Conservation (phyloP, 164 flowering plant genomes). For the Sextonia rubra region DNA sequence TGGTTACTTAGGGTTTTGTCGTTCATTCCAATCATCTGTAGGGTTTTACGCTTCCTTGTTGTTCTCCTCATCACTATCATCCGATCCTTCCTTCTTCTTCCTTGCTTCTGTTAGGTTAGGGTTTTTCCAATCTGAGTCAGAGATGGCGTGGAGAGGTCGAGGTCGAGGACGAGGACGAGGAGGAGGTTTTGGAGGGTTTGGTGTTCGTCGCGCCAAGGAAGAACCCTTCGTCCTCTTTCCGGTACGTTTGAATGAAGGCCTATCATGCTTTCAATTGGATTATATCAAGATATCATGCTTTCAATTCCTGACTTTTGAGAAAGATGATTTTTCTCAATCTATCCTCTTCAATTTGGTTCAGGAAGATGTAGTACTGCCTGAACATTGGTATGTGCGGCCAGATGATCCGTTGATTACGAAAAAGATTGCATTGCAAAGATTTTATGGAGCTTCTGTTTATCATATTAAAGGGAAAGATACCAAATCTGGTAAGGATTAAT, state of each 20-base stretch:
- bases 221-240: constrained; percentile 14
- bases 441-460: constrained; percentile 34
- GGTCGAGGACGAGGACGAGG: constrained; percentile 15
- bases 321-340: not conserved
- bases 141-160: constrained; percentile 13
- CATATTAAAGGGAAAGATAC: constrained; percentile 21
- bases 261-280: not conserved
- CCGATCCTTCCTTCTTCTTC: no score
- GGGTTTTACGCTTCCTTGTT: no score
- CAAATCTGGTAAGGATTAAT: constrained; percentile 21
- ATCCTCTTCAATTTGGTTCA: constrained; percentile 1
- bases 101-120: not conserved
- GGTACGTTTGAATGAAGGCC: not conserved
- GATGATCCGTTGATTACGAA: constrained; percentile 18
- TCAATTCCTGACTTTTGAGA: not conserved
- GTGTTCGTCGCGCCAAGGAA: not conserved
- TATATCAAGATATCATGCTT: not conserved
- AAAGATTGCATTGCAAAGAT: constrained; percentile 24
- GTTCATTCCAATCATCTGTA: not conserved
- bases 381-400: constrained; percentile 3
- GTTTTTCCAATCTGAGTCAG: not conserved
- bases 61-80: not conserved
- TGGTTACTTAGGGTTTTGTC: no score
- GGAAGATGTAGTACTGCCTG: constrained; percentile 37
- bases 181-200: not conserved